Percentiles rank a stretch among this genome's conserved stretches.
These are phyloP conservation scores for Cyclostephanos invisitatus DNA, from an alignment of 108 stramenopile genomes.

Conservation along the genomic window DNA sequence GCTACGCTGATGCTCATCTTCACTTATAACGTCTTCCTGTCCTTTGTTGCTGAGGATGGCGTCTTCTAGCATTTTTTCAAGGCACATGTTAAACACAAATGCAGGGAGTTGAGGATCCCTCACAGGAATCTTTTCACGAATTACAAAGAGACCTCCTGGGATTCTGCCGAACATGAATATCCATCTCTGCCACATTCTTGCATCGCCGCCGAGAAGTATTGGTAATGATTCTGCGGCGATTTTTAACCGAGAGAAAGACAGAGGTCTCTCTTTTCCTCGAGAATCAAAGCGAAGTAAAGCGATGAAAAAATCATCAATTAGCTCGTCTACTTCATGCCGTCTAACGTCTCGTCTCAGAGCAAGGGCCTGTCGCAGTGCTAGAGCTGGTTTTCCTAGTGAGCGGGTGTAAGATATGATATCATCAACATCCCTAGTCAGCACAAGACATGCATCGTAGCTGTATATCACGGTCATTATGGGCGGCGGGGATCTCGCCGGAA, in stretches of 20 bases:
- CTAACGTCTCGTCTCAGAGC: conserved; percentile 58
- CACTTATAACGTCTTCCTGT: background rate
- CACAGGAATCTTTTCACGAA: conserved; percentile 76
- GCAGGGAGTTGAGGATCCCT: conserved; percentile 73
- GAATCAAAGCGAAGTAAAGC: conserved; percentile 53
- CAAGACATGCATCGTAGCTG: conserved; percentile 51
- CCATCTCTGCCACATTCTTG: conserved; percentile 73
- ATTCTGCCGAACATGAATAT: conserved; percentile 60
- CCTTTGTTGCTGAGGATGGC: conserved; percentile 25
- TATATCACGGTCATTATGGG: conserved; percentile 64
- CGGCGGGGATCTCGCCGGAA: conserved; percentile 36
- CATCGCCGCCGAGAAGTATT: conserved; percentile 68
- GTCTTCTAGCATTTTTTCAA: conserved; percentile 68
- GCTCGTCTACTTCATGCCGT: conserved; percentile 50
- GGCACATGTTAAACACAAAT: conserved; percentile 58
- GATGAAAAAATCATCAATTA: conserved; percentile 64
- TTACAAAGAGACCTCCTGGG: conserved; percentile 73
- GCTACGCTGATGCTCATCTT: background rate
- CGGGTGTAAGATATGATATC: conserved; percentile 74
- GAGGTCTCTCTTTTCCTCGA: conserved; percentile 13
- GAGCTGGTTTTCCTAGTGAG: conserved; percentile 46
- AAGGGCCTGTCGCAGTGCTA: conserved; percentile 66
- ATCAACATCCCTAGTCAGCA: conserved; percentile 66
- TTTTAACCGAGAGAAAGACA: conserved; percentile 71
- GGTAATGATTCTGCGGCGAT: conserved; percentile 73